Conservation (phyloP, 371 early-diverging fungal genomes). For the Sanchytrium tribonematis region DNA sequence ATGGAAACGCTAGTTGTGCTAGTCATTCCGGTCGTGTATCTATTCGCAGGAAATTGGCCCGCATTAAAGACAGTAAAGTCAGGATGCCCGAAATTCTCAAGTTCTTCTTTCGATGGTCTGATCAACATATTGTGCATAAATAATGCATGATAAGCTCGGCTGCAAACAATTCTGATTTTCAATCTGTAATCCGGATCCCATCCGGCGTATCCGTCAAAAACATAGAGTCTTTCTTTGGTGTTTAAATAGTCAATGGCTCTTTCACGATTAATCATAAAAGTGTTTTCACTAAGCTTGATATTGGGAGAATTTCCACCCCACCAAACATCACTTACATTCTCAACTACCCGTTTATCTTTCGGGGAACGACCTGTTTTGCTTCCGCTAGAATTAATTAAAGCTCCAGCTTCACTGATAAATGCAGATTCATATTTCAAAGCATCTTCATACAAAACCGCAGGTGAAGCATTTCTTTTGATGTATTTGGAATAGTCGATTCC, state of each 20-base stretch:
- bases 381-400: constrained; percentile 64
- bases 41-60: constrained; percentile 80
- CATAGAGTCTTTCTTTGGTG: constrained; percentile 66
- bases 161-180: constrained; percentile 75
- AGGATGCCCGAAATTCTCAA: constrained; percentile 61
- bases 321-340: constrained; percentile 70
- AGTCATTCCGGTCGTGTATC: constrained; percentile 85
- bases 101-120: constrained; percentile 64
- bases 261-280: constrained; percentile 79
- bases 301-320: constrained; percentile 76
- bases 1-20: constrained; percentile 66
- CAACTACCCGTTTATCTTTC: constrained; percentile 83
- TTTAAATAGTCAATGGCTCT: constrained; percentile 83
- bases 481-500: constrained; percentile 22
- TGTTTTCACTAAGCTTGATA: constrained; percentile 49
- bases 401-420: constrained; percentile 59
- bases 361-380: constrained; percentile 64
- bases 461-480: constrained; percentile 26
- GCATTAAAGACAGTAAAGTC: constrained; percentile 90
- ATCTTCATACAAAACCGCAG: constrained; percentile 70
- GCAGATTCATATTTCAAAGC: constrained; percentile 62
- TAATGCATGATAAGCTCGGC: constrained; percentile 75
- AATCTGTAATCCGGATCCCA: constrained; percentile 89
- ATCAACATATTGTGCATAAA: constrained; percentile 95
- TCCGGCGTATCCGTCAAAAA: constrained; percentile 64